Conservation (phyloP, 306 rosid genomes). For the Cyclanthera cordifolia region DNA sequence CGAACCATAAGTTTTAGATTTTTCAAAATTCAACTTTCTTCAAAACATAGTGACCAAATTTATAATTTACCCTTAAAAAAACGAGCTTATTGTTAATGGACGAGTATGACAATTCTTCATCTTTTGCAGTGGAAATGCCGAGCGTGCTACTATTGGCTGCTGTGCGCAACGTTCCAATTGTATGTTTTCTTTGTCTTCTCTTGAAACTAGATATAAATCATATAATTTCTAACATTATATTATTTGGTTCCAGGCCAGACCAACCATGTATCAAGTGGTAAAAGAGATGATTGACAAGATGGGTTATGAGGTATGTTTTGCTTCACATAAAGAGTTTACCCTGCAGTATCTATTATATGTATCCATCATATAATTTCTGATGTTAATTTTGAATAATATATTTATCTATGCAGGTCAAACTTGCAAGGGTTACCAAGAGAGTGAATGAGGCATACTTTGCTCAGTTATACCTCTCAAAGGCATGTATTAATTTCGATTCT, state of each 20-base stretch:
- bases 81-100: not conserved
- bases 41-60: no score
- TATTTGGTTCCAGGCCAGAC: conserved; percentile 63
- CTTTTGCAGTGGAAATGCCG: conserved; percentile 89
- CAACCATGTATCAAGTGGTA: conserved; percentile 88
- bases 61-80: no score
- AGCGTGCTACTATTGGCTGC: conserved; percentile 89
- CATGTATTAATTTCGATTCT: conserved; percentile 14
- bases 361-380: conserved; percentile 8
- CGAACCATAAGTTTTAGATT: no score
- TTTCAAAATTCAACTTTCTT: no score
- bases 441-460: conserved; percentile 98
- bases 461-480: conserved; percentile 85
- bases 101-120: not conserved
- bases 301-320: conserved; percentile 74
- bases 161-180: conserved; percentile 81
- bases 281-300: conserved; percentile 85
- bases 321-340: not conserved
- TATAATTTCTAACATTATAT: conserved; percentile 12
- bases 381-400: not conserved
- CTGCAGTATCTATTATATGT: not conserved
- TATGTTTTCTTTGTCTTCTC: conserved; percentile 29
- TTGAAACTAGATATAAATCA: not conserved
- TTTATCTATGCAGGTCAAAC: conserved; percentile 49
- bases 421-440: conserved; percentile 81